Evolutionary conservation across 331 rosid genomes (phyloP), one percentile per base, ranked within the genome.

Genomic region (Prunus yedoensis): DNA sequence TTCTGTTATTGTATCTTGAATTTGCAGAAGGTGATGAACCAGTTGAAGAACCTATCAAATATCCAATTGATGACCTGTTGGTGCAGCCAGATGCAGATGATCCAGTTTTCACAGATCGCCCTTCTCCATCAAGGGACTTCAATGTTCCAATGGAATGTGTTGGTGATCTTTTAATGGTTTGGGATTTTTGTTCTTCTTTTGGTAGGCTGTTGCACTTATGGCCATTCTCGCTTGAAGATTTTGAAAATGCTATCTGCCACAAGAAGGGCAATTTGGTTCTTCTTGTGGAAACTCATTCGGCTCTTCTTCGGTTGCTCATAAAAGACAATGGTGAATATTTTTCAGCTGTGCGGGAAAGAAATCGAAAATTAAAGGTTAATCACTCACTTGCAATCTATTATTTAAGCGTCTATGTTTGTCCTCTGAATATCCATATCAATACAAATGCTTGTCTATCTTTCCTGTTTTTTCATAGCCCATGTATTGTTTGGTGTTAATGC

Each of bases 41-140:
- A 67, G 82, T 77, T 45, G 91, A 85, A 65, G 93, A 80, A 74
- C 77, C 78, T 20, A 82, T 89, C 77, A 92, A 90, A 83, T 94
- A 94, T 84, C 99, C 99, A 68, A 92, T 94, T 80, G 97, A 94
- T 59, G 97, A 94, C 84, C 83, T 90, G 45, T 82, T 92, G 85
- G 99, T 94, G 81, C 85, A 86, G 78, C 96, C 96, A 71, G 84
- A 88, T 76, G 75, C 84, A 35, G 88, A 84, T 77, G 99, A 94
- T 86, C 97, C 99, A 67, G 84, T 79, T 80, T 86, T 92, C 79
- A 75, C 90, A 15, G 78, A 79, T 57, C 93, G 88, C 38, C 99
- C 99, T 77, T 79, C 90, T 80, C 96, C 89, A 45, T 85, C 80
- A 1, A 89, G 85, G 78, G 96, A 90, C 82, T 94, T 90, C 79